Conservation (phyloP, 2,329 filamentous ascomycete genomes). For the Epicoccum nigrum region DNA sequence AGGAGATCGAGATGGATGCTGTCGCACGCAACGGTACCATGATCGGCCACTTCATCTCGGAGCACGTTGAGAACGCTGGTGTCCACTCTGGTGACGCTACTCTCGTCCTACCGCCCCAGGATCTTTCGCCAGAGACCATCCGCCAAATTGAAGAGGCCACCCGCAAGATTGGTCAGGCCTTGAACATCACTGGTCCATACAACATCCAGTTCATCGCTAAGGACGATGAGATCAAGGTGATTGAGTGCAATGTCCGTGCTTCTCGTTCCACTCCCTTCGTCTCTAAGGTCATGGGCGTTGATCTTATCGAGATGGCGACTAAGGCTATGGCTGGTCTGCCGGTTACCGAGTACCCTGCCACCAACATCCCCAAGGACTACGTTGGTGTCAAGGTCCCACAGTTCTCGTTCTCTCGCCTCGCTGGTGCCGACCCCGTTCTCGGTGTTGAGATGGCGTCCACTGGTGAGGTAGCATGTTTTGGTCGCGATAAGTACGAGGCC, state of each 20-base stretch:
- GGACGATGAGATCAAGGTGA: constrained; percentile 99
- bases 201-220: constrained; percentile 99
- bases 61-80: constrained; percentile 98
- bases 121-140: constrained; percentile 87
- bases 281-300: constrained; percentile 97
- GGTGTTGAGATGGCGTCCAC: constrained; percentile 99
- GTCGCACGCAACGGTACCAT: constrained; percentile 89
- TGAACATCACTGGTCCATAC: constrained; percentile 95
- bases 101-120: constrained; percentile 91
- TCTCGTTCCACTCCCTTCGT: constrained; percentile 98
- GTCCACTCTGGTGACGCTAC: constrained; percentile 98
- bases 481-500: constrained; percentile 93
- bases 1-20: constrained; percentile 99
- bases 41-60: constrained; percentile 95
- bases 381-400: constrained; percentile 98
- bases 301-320: constrained; percentile 97
- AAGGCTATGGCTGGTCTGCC: constrained; percentile 91
- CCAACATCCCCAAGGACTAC: constrained; percentile 76
- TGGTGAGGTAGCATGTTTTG: constrained; percentile 96
- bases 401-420: constrained; percentile 97
- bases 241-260: constrained; percentile 97
- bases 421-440: constrained; percentile 92
- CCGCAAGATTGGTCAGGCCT: constrained; percentile 88
- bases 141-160: constrained; percentile 92
- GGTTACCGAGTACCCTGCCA: constrained; percentile 79